phyloP scores from a whole-genome alignment of 805 yeast genomes.

The Yarrowia divulgata region DNA sequence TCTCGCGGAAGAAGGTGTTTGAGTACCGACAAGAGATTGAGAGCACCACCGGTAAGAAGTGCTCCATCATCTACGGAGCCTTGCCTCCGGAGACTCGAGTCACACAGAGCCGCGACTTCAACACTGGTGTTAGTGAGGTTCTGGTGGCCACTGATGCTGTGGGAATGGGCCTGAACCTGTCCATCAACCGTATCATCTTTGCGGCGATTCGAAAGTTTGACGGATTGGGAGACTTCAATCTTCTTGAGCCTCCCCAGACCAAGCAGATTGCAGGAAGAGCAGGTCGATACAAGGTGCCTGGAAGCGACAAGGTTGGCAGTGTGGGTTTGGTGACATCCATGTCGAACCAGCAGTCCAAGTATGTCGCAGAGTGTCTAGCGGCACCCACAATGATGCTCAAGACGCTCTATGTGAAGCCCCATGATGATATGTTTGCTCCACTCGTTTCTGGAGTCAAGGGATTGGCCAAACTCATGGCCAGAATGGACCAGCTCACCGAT shows the following conservation, averaged over 20 bases:
- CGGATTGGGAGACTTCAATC: slow-evolving; percentile 54
- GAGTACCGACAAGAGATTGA: slow-evolving; percentile 75
- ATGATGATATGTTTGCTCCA: slow-evolving; percentile 24
- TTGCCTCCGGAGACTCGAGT: slow-evolving; percentile 94
- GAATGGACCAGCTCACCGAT: slow-evolving; percentile 1
- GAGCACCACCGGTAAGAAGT: slow-evolving; percentile 62
- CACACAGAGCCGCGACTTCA: slow-evolving; percentile 80
- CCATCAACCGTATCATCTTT: slow-evolving; percentile 81
- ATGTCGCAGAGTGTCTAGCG: slow-evolving; percentile 2
- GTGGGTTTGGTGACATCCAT: slow-evolving; percentile 24
- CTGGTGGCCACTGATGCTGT: slow-evolving; percentile 95
- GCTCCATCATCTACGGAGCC: slow-evolving; percentile 93
- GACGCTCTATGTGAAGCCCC: slow-evolving; percentile 13
- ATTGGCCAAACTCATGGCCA: slow-evolving; percentile 25
- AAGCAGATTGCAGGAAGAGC: slow-evolving; percentile 98
- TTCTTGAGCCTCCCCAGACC: slow-evolving; percentile 61
- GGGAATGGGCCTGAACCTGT: slow-evolving; percentile 95
- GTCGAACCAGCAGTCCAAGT: background rate
- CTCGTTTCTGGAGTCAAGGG: slow-evolving; percentile 12
- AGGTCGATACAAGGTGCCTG: slow-evolving; percentile 69
- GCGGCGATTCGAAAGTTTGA: slow-evolving; percentile 61
- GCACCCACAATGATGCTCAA: slow-evolving; percentile 10
- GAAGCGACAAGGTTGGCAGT: slow-evolving; percentile 18
- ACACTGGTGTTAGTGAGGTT: slow-evolving; percentile 78
- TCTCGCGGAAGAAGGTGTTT: slow-evolving; percentile 76